Base-by-base conservation (phyloP, 305 asterid species). In the Plantago rigida region DNA sequence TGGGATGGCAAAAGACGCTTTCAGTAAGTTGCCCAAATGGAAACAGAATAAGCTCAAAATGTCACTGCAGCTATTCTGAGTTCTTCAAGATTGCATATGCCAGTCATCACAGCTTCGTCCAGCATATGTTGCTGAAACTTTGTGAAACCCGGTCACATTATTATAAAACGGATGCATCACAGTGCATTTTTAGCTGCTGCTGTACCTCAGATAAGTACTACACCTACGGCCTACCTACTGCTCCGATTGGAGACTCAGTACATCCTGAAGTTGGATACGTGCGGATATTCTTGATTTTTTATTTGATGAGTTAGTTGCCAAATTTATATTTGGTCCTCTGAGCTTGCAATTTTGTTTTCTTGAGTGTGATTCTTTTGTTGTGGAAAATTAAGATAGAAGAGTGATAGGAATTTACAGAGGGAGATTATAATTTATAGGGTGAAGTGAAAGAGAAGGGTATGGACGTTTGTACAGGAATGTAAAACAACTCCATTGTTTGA, bases 21-120 rank as follows among this genome's bases (percentile, higher is more conserved):
- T 84, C 84, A 79, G 79, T 69, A 76, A 77, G 77, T 71, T 87
- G 75, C 96, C 96, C 4, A 87, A 81, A 73, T 87, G 96, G 96
- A 87, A 74, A 72, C 94, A 76, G 79, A 80, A 83, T 54, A 87
- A 85, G 84, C 79, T 85, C 6, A 87, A 87, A 77, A 78, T 75
- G 86, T 66, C 86, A 19, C 91, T 84, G 56, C 77, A 84, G 2
- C 73, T 87, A 41, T 59, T 93, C 77, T 93, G 73, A 79, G 54
- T 66, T 29, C 71, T 59, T 24, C 31, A 52, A 2, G 0, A 0
- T 14, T 51, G 34, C 41, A 26, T 53, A 6, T 12, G 13, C 3
- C 58, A 8, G 44, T 6, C 44, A 31, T 31, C 39, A 31, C 39
- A 31, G 7, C 44, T 36, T 2, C 44, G 4, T 8, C 44, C 44